These are phyloP conservation scores for Apophysomyces elegans DNA, from an alignment of 371 early-diverging fungal genomes.

Conservation along the genomic window DNA sequence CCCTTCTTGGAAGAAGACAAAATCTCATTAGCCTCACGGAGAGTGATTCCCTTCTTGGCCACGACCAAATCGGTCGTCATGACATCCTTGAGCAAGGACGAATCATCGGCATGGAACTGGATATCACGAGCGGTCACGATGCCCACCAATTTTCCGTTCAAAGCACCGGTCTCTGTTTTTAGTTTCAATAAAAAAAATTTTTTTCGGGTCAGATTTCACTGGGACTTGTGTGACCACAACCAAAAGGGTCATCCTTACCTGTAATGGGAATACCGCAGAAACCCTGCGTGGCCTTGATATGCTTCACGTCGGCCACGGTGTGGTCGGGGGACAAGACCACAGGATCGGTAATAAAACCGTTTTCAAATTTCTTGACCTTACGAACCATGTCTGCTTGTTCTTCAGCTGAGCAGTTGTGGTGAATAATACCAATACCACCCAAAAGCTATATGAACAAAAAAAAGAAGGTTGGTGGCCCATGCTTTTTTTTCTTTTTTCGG, in stretches of 20 bases:
- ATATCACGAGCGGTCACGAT: constrained; percentile 97
- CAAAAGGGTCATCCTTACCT: constrained; percentile 44
- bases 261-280: constrained; percentile 98
- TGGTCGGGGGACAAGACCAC: constrained; percentile 83
- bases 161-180: constrained; percentile 74
- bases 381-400: constrained; percentile 97
- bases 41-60: constrained; percentile 86
- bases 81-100: constrained; percentile 66
- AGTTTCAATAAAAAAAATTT: not conserved
- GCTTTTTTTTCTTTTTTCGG: not conserved
- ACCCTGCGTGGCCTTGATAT: constrained; percentile 85
- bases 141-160: constrained; percentile 90
- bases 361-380: constrained; percentile 97
- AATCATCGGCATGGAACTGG: constrained; percentile 80
- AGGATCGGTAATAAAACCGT: constrained; percentile 97
- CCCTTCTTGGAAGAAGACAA: constrained; percentile 92
- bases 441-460: constrained; percentile 53
- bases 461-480: constrained; percentile 1
- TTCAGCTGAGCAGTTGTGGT: constrained; percentile 94
- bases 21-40: constrained; percentile 89
- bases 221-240: not conserved
- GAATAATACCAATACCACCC: constrained; percentile 97
- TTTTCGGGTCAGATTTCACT: constrained; percentile 1
- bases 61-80: constrained; percentile 93
- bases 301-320: constrained; percentile 86